Base-by-base conservation (phyloP, 495 filamentous ascomycete genomes). In the Trypethelium eluteriae region DNA sequence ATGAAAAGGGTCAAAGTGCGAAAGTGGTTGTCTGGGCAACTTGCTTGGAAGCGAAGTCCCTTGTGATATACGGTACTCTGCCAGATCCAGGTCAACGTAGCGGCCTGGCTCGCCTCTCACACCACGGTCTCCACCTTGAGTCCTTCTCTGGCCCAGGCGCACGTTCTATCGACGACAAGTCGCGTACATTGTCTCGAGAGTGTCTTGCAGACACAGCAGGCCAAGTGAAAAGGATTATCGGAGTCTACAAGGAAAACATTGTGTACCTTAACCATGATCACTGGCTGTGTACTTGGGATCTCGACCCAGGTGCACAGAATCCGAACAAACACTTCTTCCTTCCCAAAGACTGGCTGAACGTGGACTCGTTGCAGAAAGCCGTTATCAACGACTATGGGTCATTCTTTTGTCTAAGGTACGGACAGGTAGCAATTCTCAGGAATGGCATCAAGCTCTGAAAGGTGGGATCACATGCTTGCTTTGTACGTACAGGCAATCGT, bases 271-370 rank as follows among this genome's bases (percentile, higher is more conserved):
- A 53, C 16, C 47, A 53, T n/a, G 47, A 53, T 18, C 16, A 53
- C 47, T 53, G 47, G 47, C 47, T 53, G 9, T 53, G 47, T 53
- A 53, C 47, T 18, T 53, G 47, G 47, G 47, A 53, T 53, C 16
- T 53, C 16, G 47, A 25, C 16, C 5, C 18, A 25, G 47, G 47
- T 53, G 47, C 3, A 18, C 47, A 53, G 47, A n/a, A n/a, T 18
- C 18, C 18, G 47, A 53, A 18, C 47, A 53, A 25, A 44, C 67
- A 68, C 59, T 73, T 71, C 47, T 70, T 72, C 53, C 62, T 73
- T 34, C 70, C 70, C 2, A 68, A 66, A 38, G 71, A 70, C 50
- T 73, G 70, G 70, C 44, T 71, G 1, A 73, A 66, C 50, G 44
- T 57, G 35, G 56, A 63, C 25, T 63, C 50, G 18, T 62, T 70